These are phyloP conservation scores for Kazachstania martiniae DNA, from an alignment of 805 yeast species.

Conservation along the genomic window DNA sequence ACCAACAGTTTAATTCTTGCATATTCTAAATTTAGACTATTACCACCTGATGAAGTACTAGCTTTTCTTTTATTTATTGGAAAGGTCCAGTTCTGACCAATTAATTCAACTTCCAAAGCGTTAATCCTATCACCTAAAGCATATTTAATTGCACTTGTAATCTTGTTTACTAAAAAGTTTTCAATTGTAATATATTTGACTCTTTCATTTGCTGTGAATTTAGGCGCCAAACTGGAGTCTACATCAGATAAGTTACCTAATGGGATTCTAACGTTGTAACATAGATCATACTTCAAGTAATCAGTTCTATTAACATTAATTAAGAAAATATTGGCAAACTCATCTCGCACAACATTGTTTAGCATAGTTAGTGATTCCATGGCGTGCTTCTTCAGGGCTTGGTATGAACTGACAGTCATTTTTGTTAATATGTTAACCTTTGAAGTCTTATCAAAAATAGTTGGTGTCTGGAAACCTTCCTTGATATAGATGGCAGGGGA, in stretches of 20 bases:
- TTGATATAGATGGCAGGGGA: constrained; percentile 33
- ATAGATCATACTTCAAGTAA: constrained; percentile 55
- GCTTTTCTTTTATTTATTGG: constrained; percentile 40
- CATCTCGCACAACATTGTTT: constrained; percentile 71
- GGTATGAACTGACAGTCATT: constrained; percentile 60
- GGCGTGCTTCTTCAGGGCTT: constrained; percentile 54
- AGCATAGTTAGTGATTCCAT: constrained; percentile 53
- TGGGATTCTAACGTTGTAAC: constrained; percentile 40
- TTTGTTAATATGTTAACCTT: constrained; percentile 74
- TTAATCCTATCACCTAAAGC: constrained; percentile 44
- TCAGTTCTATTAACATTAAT: constrained; percentile 41
- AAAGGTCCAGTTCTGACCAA: constrained; percentile 23
- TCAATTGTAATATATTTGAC: constrained; percentile 62
- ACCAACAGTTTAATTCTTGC: constrained; percentile 54
- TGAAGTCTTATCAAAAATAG: constrained; percentile 64
- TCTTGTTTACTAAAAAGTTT: constrained; percentile 48
- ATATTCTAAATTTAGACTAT: constrained; percentile 22
- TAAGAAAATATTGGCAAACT: constrained; percentile 70
- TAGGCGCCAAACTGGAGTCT: constrained; percentile 26
- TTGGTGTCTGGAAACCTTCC: constrained; percentile 61
- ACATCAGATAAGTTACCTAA: constrained; percentile 17
- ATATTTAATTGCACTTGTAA: constrained; percentile 44
- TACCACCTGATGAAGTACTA: constrained; percentile 26
- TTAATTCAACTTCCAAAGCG: constrained; percentile 27
- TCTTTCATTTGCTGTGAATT: constrained; percentile 61